Conservation (phyloP, 768 basidiomycete genomes). For the Krasilnikovozyma curviuscula region DNA sequence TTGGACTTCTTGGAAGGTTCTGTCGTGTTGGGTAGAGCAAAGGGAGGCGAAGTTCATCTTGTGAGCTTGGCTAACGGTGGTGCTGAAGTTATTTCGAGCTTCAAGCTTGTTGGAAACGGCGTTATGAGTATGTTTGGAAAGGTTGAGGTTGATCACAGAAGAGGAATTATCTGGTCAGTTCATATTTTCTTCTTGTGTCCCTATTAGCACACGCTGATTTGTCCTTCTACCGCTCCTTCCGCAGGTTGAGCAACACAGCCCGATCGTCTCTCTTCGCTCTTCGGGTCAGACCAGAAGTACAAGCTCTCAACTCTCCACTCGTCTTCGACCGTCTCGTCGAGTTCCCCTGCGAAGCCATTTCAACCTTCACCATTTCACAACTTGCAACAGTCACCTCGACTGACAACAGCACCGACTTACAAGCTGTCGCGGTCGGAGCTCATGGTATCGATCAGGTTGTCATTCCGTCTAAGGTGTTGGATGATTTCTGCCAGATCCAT, state of each 20-base stretch:
- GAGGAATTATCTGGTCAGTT: slow-evolving; percentile 2
- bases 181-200: background rate
- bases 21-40: too few relatives aligned
- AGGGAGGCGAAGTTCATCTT: too few relatives aligned
- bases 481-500: background rate
- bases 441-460: slow-evolving; percentile 5
- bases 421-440: background rate
- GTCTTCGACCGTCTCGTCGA: background rate
- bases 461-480: background rate
- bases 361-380: slow-evolving; percentile 4
- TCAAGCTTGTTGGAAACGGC: background rate
- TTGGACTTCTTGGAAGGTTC: too few relatives aligned
- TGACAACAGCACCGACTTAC: background rate
- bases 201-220: background rate
- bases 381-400: slow-evolving; percentile 2
- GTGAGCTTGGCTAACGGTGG: too few relatives aligned
- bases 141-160: slow-evolving; percentile 1
- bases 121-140: background rate
- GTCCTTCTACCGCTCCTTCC: background rate
- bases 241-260: slow-evolving; percentile 9
- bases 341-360: slow-evolving; percentile 2
- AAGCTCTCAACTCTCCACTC: background rate
- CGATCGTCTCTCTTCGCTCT: slow-evolving; percentile 8
- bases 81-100: too few relatives aligned
- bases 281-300: background rate